Evolutionary conservation across 352 stramenopile genomes (phyloP).

Genomic region (Globisporangium echinulatum): DNA sequence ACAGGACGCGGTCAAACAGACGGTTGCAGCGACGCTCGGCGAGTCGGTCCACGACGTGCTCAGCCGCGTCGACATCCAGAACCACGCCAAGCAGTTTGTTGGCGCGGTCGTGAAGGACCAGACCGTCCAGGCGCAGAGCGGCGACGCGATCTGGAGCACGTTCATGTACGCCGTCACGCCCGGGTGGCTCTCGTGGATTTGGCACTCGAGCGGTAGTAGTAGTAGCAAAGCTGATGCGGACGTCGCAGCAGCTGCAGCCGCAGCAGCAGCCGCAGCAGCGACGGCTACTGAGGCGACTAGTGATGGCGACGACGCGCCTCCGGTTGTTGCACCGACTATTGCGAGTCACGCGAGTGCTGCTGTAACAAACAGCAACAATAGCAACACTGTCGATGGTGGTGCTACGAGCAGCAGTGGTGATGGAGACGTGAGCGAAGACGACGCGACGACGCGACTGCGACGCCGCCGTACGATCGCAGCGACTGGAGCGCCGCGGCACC

Average conservation of each 20-base stretch:
- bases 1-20: slow-evolving; percentile 63
- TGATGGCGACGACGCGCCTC: too few species aligned
- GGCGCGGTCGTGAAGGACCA: slow-evolving; percentile 73
- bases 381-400: slow-evolving; percentile 3
- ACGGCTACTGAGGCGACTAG: neutral
- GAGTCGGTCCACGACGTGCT: slow-evolving; percentile 72
- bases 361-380: neutral
- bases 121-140: slow-evolving; percentile 71
- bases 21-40: slow-evolving; percentile 44
- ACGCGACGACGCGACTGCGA: too few species aligned
- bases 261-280: slow-evolving; percentile 3
- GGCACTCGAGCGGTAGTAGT: slow-evolving; percentile 22
- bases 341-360: neutral
- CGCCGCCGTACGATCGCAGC: neutral
- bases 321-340: too few species aligned
- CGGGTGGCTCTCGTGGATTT: slow-evolving; percentile 72
- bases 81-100: slow-evolving; percentile 82
- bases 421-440: slow-evolving; percentile 3
- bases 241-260: slow-evolving; percentile 9
- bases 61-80: slow-evolving; percentile 64
- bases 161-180: slow-evolving; percentile 79
- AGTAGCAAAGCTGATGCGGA: slow-evolving; percentile 13
- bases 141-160: slow-evolving; percentile 74
- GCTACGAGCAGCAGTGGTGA: neutral
- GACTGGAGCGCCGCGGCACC: neutral